Evolutionary conservation across 139 green algal genomes (phyloP).

Genomic region (Desmodesmus armatus): DNA sequence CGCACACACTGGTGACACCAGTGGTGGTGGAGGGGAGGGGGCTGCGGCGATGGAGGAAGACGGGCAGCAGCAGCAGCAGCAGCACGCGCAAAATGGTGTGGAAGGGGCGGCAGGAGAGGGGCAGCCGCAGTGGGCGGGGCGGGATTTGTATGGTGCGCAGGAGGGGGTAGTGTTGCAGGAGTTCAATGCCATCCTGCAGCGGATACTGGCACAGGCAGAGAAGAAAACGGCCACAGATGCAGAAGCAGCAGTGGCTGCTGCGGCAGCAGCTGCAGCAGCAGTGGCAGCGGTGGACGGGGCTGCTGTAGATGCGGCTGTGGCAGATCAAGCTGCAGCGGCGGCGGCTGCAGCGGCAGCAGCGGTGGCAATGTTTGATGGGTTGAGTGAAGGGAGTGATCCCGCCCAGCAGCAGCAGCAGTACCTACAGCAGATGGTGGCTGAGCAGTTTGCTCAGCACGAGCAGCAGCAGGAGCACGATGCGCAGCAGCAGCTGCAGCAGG

Average conservation of each 20-base stretch:
- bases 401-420: constrained; percentile 27
- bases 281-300: not conserved
- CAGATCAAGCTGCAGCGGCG: not conserved
- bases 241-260: constrained; percentile 26
- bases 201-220: constrained; percentile 40
- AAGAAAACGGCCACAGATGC: constrained; percentile 22
- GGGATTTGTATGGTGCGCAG: constrained; percentile 35
- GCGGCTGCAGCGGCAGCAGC: not conserved
- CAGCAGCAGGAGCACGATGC: constrained; percentile 1
- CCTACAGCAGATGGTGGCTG: not conserved
- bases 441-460: not conserved
- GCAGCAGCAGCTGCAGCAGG: not conserved
- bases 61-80: not conserved
- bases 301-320: not conserved
- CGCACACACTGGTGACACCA: not conserved
- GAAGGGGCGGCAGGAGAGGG: not conserved
- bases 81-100: constrained; percentile 2
- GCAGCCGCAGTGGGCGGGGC: not conserved
- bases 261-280: constrained; percentile 8
- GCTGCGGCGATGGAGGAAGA: not conserved
- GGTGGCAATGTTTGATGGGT: not conserved
- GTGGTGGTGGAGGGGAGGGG: not conserved
- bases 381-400: not conserved
- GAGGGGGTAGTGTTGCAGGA: constrained; percentile 56
- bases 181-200: constrained; percentile 54